Percentiles rank a stretch among this genome's conserved stretches.
These are phyloP conservation scores for Termitomyces sp. DNA, from an alignment of 768 basidiomycete genomes.

Conservation along the genomic window DNA sequence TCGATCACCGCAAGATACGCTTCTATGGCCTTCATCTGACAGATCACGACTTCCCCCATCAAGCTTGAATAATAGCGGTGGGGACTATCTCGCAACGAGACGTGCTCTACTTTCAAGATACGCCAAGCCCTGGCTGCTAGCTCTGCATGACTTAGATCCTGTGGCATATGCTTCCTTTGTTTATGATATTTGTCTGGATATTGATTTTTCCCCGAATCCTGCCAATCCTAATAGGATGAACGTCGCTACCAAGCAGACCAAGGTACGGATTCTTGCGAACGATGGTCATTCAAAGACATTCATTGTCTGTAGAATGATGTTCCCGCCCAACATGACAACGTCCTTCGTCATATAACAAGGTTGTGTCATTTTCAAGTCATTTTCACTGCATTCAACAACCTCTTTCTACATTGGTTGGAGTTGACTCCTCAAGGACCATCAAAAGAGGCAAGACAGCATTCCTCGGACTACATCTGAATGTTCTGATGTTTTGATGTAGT, in stretches of 20 bases:
- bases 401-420: slow-evolving; percentile 59
- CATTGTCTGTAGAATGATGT: background rate
- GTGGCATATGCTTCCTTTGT: slow-evolving; percentile 44
- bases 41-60: slow-evolving; percentile 28
- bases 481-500: slow-evolving; percentile 24
- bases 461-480: background rate
- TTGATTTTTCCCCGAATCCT: slow-evolving; percentile 24
- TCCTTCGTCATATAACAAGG: slow-evolving; percentile 48
- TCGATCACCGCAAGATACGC: slow-evolving; percentile 33
- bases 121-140: slow-evolving; percentile 61
- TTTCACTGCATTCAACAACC: slow-evolving; percentile 51
- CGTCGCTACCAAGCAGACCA: slow-evolving; percentile 10
- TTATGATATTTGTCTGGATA: slow-evolving; percentile 47
- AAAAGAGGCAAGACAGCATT: slow-evolving; percentile 29
- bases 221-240: slow-evolving; percentile 6
- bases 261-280: background rate
- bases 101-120: slow-evolving; percentile 49
- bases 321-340: slow-evolving; percentile 26
- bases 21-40: slow-evolving; percentile 50
- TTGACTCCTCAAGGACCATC: slow-evolving; percentile 25
- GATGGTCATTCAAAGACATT: background rate
- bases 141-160: slow-evolving; percentile 59
- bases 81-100: slow-evolving; percentile 63
- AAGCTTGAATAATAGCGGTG: slow-evolving; percentile 50
- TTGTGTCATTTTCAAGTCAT: slow-evolving; percentile 46